These are phyloP conservation scores for Cerioporus squamosus DNA, from an alignment of 1,284 basidiomycete species.

Conservation along the genomic window DNA sequence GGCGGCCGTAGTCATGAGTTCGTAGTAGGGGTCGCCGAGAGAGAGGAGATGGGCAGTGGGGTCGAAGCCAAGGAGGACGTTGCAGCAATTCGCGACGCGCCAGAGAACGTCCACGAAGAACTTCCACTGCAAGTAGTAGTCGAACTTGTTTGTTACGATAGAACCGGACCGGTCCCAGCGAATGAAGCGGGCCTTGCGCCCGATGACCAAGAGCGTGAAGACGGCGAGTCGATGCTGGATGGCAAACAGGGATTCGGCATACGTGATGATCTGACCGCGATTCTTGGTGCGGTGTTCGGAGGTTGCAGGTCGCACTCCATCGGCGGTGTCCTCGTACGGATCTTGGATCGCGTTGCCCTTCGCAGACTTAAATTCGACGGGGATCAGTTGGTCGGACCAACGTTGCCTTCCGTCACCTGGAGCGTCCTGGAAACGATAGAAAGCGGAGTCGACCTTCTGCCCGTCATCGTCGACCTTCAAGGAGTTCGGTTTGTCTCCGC, in stretches of 20 bases:
- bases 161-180: slow-evolving; percentile 5
- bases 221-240: slow-evolving; percentile 8
- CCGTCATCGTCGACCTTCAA: no score
- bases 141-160: background rate
- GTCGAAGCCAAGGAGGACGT: slow-evolving; percentile 8
- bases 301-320: no score
- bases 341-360: no score
- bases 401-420: no score
- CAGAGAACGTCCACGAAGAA: slow-evolving; percentile 4
- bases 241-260: background rate
- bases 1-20: background rate
- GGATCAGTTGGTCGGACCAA: no score
- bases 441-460: no score
- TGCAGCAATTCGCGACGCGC: background rate
- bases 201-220: slow-evolving; percentile 9
- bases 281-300: no score
- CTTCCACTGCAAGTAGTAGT: background rate
- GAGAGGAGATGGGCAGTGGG: background rate
- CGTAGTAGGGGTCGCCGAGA: background rate
- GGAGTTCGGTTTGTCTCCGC: no score
- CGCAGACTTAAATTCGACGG: no score
- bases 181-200: background rate
- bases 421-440: no score
- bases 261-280: background rate
- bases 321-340: no score